phyloP scores from a whole-genome alignment of 441 rosid genomes.

The Erodium moschatum region DNA sequence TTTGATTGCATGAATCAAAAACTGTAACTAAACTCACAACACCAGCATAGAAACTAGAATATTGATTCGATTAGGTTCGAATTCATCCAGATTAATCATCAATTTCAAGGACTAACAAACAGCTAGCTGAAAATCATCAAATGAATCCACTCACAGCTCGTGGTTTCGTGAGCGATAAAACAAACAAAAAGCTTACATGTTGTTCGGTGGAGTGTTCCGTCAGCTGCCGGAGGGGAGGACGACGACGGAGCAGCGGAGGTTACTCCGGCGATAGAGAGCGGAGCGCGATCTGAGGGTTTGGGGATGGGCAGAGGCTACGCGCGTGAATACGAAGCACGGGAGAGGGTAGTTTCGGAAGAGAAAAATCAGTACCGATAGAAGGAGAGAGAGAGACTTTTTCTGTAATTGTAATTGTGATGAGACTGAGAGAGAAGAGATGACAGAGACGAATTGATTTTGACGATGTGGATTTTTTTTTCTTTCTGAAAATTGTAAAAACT shows the following conservation, averaged over 20 bases:
- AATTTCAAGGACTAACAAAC: background rate
- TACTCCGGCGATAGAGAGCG: background rate
- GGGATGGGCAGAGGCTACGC: background rate
- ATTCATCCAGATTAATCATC: background rate
- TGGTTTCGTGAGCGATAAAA: background rate
- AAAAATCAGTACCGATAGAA: conserved; percentile 4
- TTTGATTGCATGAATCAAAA: background rate
- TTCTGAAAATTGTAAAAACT: background rate
- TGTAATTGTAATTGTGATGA: background rate
- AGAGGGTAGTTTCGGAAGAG: background rate
- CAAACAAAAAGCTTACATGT: background rate
- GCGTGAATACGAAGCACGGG: background rate
- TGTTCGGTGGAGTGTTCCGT: background rate
- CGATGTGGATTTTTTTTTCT: background rate
- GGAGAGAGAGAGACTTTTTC: background rate
- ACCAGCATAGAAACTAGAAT: background rate
- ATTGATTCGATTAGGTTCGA: background rate
- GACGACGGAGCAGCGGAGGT: conserved; percentile 12
- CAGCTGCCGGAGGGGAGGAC: background rate
- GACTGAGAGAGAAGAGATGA: background rate
- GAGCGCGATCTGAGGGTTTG: conserved; percentile 7
- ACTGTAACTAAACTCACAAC: background rate
- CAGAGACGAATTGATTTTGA: background rate
- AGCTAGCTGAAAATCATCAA: background rate
- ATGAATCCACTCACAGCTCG: background rate